Base-by-base conservation (phyloP, 306 rosid species). In the Bauhinia variegata region DNA sequence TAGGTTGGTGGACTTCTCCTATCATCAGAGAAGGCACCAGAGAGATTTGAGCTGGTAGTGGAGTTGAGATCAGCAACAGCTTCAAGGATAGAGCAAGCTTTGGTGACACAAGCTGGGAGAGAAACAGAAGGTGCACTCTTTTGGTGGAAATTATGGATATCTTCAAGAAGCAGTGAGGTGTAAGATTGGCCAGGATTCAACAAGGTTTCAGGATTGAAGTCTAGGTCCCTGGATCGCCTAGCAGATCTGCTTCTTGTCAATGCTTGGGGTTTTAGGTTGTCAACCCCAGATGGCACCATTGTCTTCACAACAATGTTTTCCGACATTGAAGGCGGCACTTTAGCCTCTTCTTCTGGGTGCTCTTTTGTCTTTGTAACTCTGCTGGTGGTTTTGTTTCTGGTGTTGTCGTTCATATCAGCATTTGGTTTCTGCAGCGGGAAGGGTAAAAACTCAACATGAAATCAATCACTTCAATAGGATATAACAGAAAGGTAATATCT, bases 51-150 rank as follows among this genome's bases (percentile, higher is more conserved):
- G 67, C 79, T 75, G 39, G 85, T 79, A 8, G 83, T 74, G 42
- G 89, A 76, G 68, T 92, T 89, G 71, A 92, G 93, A 71, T 92
- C 91, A n/a, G 98, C 93, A 44, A 92, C 96, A 51, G 96, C 98
- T 84, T 92, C 96, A 33, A 89, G 80, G 56, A 93, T 89, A 41
- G 97, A 86, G 74, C 97, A 93, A 65, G 95, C 98, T 75, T 91
- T 89, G 68, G 88, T 77, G 55, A 93, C 91, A 75, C 97, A 89
- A 48, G 83, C 79, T 3, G 98, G 98, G 52, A 93, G 88, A 13
- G 96, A 62, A 37, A 87, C 84, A 10, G 79, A 75, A 66, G 78
- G 59, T 19, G 87, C 66, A 81, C 15, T 87, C 85, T 87, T 91
- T 62, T 89, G 97, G 80, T 93, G 98, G 81, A 93, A 89, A 60